Conservation (phyloP, 768 basidiomycete genomes). For the Mycena floridula region DNA sequence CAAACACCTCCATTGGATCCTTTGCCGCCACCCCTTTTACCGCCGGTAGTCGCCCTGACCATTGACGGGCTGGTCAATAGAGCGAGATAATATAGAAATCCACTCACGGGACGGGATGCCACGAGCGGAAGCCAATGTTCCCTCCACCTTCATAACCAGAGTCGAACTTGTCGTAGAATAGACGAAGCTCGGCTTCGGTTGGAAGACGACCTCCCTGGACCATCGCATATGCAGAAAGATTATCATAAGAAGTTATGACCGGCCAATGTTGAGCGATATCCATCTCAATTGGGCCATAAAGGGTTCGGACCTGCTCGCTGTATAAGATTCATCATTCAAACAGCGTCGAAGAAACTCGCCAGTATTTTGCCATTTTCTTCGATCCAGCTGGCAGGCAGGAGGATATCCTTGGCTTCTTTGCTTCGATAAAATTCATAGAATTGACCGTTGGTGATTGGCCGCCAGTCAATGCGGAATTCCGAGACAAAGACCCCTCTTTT, state of each 20-base stretch:
- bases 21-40: constrained; percentile 39
- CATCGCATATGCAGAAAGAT: constrained; percentile 72
- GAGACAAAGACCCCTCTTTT: constrained; percentile 51
- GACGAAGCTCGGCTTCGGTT: constrained; percentile 78
- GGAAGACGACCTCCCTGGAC: constrained; percentile 93
- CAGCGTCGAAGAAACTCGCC: constrained; percentile 25
- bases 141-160: constrained; percentile 70
- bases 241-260: constrained; percentile 68
- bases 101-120: constrained; percentile 88
- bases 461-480: constrained; percentile 73
- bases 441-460: constrained; percentile 86
- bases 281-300: constrained; percentile 82
- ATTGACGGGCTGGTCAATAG: neutral
- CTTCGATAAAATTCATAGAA: constrained; percentile 62
- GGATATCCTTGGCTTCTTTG: constrained; percentile 35
- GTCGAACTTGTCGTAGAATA: constrained; percentile 73
- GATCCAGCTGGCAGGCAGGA: constrained; percentile 74
- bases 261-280: constrained; percentile 83
- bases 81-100: neutral
- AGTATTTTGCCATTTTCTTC: constrained; percentile 39
- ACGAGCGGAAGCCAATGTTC: constrained; percentile 86
- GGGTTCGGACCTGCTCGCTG: constrained; percentile 58
- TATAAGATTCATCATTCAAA: neutral
- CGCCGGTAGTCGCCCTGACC: constrained; percentile 62
- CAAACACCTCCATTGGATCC: constrained; percentile 94